Percentiles rank a stretch among this genome's conserved stretches.
phyloP scores from a whole-genome alignment of 139 green algal genomes.

The Chlorella sorokiniana region DNA sequence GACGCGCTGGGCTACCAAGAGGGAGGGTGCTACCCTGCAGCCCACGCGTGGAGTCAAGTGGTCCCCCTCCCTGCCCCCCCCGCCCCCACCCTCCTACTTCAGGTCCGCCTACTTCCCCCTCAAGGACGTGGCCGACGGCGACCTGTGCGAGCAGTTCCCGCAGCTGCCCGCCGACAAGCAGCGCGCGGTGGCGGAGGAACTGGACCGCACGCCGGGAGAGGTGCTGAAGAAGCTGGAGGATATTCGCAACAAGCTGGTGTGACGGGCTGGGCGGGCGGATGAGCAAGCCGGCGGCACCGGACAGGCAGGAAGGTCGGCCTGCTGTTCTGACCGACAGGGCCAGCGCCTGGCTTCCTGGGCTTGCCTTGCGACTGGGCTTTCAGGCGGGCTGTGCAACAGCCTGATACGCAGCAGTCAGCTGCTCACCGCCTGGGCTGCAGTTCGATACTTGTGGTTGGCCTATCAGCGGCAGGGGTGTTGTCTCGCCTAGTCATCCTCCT shows the following conservation, averaged over 20 bases:
- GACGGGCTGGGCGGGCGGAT: no score
- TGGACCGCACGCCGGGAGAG: conserved; percentile 92
- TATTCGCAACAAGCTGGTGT: conserved; percentile 80
- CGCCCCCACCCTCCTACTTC: conserved; percentile 51
- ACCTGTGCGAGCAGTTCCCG: conserved; percentile 93
- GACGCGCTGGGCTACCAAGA: not conserved
- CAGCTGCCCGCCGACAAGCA: conserved; percentile 77
- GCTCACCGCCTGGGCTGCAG: no score
- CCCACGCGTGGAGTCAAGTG: not conserved
- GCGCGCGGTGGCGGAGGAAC: conserved; percentile 82
- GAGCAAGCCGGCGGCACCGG: no score
- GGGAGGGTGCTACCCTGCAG: not conserved
- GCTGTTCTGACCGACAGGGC: no score
- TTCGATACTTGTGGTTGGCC: no score
- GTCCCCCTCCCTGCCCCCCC: conserved; percentile 15
- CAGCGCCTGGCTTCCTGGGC: no score
- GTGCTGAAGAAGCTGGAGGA: conserved; percentile 99
- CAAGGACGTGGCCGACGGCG: conserved; percentile 93
- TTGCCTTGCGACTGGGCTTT: no score
- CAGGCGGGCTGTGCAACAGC: no score
- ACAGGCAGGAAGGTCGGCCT: no score
- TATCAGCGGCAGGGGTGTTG: no score
- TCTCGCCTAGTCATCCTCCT: no score
- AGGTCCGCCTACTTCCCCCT: conserved; percentile 94
- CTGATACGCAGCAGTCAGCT: no score